These are phyloP conservation scores for Inga leiocalycina DNA, from an alignment of 306 rosid genomes.

Conservation along the genomic window DNA sequence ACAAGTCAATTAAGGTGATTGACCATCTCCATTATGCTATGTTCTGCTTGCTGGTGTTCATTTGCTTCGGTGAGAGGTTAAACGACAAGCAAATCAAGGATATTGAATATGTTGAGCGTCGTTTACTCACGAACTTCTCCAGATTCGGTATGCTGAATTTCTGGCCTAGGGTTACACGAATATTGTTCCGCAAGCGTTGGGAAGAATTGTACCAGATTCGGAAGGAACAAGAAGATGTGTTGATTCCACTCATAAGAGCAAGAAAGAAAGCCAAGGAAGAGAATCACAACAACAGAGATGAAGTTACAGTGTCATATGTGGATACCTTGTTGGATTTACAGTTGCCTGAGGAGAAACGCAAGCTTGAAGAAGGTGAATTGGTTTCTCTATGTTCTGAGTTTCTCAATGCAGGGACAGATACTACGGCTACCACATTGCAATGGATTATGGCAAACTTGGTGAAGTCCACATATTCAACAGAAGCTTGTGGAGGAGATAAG, in stretches of 20 bases:
- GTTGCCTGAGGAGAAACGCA: constrained; percentile 21
- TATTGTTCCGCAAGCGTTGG: constrained; percentile 5
- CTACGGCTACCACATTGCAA: background rate
- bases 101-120: constrained; percentile 1
- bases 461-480: background rate
- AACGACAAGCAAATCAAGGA: constrained; percentile 1
- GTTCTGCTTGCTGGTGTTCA: constrained; percentile 18
- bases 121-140: background rate
- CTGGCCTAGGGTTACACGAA: background rate
- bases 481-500: constrained; percentile 8
- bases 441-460: constrained; percentile 16
- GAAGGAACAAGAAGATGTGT: background rate
- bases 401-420: constrained; percentile 1
- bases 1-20: background rate
- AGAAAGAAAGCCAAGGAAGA: constrained; percentile 18
- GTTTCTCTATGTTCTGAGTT: background rate
- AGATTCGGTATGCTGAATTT: background rate
- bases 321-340: constrained; percentile 1
- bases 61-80: constrained; percentile 9
- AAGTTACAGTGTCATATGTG: background rate
- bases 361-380: background rate
- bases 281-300: background rate
- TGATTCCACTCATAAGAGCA: constrained; percentile 6
- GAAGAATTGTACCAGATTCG: background rate
- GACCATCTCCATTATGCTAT: constrained; percentile 11